A percentile compares a stretch with the other conserved stretches of the same genome.
phyloP scores from a whole-genome alignment of 139 green algal species.

The Picocystis salinarum region DNA sequence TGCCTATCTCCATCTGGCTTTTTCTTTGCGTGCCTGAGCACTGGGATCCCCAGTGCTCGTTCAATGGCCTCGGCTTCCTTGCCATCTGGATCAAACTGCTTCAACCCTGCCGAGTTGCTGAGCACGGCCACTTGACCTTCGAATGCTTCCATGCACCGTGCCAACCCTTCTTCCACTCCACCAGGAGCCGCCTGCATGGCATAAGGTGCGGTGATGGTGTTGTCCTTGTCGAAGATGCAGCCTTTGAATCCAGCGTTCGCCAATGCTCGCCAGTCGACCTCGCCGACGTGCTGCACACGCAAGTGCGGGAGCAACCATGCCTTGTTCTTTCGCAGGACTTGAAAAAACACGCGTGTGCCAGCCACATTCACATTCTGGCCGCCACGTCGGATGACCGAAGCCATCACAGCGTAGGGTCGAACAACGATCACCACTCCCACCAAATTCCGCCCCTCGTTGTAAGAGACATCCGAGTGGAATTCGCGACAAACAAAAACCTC shows the following conservation, averaged over 20 bases:
- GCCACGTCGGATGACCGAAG: too few relatives aligned
- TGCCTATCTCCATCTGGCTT: slow-evolving; percentile 15
- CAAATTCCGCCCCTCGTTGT: too few relatives aligned
- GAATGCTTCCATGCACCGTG: slow-evolving; percentile 34
- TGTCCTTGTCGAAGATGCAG: slow-evolving; percentile 86
- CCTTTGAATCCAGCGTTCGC: slow-evolving; percentile 3
- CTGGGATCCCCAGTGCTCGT: slow-evolving; percentile 39
- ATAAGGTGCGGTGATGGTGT: slow-evolving; percentile 78
- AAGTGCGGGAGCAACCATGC: too few relatives aligned
- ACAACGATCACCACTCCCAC: too few relatives aligned
- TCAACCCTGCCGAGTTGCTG: slow-evolving; percentile 78
- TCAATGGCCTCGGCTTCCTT: slow-evolving; percentile 56
- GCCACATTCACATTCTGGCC: too few relatives aligned
- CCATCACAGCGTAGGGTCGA: too few relatives aligned
- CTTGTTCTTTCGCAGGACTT: too few relatives aligned
- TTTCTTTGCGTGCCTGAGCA: slow-evolving; percentile 37
- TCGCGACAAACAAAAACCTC: too few relatives aligned
- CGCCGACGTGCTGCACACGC: too few relatives aligned
- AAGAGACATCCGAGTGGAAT: too few relatives aligned
- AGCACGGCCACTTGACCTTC: slow-evolving; percentile 42
- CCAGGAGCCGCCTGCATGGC: slow-evolving; percentile 12
- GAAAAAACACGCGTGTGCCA: too few relatives aligned
- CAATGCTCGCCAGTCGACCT: slow-evolving; percentile 9
- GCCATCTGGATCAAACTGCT: slow-evolving; percentile 72
- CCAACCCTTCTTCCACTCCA: slow-evolving; percentile 7